Evolutionary conservation across 305 asterid species (phyloP).

Genomic region (Solanum aculeatissimum): DNA sequence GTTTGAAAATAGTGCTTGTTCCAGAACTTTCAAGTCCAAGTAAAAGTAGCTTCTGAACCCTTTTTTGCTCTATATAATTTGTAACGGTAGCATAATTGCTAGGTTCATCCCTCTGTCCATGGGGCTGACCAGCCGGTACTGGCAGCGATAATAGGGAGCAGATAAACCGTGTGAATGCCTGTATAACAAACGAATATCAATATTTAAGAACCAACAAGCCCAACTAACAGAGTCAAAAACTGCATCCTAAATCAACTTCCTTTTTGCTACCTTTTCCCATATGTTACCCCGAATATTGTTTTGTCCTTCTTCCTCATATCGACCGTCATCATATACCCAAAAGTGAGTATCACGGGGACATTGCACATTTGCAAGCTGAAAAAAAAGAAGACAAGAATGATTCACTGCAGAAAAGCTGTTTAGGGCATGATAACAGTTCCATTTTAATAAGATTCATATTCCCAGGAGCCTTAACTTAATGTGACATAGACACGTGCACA

Average conservation of each 20-base stretch:
- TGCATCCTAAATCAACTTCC: neutral
- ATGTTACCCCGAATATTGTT: constrained; percentile 71
- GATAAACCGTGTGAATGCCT: constrained; percentile 60
- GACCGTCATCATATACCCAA: constrained; percentile 85
- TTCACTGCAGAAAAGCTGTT: neutral
- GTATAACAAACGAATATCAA: constrained; percentile 26
- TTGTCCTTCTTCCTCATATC: constrained; percentile 91
- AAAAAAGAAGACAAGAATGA: constrained; percentile 5
- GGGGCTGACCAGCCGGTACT: constrained; percentile 42
- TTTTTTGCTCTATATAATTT: constrained; percentile 31
- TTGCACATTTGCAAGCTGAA: constrained; percentile 75
- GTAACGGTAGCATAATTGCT: constrained; percentile 18
- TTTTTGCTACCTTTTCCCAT: constrained; percentile 60
- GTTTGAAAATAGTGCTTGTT: constrained; percentile 72
- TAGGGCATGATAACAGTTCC: neutral
- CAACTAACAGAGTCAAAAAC: neutral
- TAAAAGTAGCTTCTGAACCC: constrained; percentile 50
- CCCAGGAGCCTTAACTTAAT: neutral
- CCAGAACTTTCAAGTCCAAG: constrained; percentile 72
- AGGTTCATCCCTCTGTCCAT: constrained; percentile 16
- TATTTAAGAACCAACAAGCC: neutral
- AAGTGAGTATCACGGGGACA: constrained; percentile 65
- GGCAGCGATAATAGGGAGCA: constrained; percentile 66
- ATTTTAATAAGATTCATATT: neutral
- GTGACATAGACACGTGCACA: neutral